Percentiles rank a stretch among this genome's conserved stretches.
These are phyloP conservation scores for Aspergillus sp. DNA, from an alignment of 2,329 filamentous ascomycete species.

Conservation along the genomic window DNA sequence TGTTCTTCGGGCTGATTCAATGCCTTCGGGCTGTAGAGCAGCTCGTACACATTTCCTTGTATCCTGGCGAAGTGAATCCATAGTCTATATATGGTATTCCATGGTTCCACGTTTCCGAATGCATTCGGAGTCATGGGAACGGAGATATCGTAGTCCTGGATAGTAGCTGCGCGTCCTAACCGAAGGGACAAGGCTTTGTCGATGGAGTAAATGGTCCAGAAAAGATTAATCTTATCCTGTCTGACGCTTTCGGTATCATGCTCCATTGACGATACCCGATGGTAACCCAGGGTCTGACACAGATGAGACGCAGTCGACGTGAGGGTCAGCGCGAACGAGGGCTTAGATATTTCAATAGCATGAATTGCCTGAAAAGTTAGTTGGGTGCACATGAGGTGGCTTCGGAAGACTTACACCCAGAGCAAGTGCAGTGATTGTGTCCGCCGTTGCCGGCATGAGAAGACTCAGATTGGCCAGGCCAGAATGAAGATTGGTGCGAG, in stretches of 20 bases:
- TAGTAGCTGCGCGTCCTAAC: constrained; percentile 56
- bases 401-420: constrained; percentile 49
- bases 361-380: constrained; percentile 52
- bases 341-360: constrained; percentile 60
- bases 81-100: constrained; percentile 48
- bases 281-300: constrained; percentile 62
- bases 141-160: constrained; percentile 61
- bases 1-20: constrained; percentile 25
- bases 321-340: constrained; percentile 64
- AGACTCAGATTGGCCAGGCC: constrained; percentile 51
- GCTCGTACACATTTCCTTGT: constrained; percentile 59
- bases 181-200: constrained; percentile 59
- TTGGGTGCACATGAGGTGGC: background rate
- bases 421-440: constrained; percentile 59
- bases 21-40: constrained; percentile 47
- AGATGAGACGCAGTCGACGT: constrained; percentile 58
- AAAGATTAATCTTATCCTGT: constrained; percentile 42
- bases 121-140: constrained; percentile 32
- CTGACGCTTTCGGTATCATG: constrained; percentile 21
- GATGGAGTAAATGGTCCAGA: constrained; percentile 60
- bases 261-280: constrained; percentile 36
- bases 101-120: constrained; percentile 24
- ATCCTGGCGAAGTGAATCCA: constrained; percentile 58
- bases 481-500: constrained; percentile 45
- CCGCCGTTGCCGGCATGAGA: constrained; percentile 53